A percentile compares a stretch with the other conserved stretches of the same genome.
Evolutionary conservation across 768 basidiomycete species (phyloP).

Genomic region (Mycena polygramma): DNA sequence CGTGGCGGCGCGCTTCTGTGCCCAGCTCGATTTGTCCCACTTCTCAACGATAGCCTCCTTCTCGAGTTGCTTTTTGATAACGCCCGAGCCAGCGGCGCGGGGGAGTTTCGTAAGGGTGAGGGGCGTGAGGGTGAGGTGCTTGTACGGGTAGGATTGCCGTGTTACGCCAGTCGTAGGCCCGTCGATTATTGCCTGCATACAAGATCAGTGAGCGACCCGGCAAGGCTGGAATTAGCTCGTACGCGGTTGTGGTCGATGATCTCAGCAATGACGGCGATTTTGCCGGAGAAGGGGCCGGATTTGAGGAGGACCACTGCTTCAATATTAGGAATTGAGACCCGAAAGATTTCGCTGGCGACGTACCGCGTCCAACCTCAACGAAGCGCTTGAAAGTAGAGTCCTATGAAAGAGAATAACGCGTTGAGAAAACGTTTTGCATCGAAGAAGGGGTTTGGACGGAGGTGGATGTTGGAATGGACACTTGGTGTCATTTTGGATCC

Average conservation of each 20-base stretch:
- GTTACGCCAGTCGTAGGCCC: slow-evolving; percentile 93
- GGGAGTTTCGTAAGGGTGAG: slow-evolving; percentile 86
- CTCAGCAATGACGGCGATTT: slow-evolving; percentile 95
- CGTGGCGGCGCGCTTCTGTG: slow-evolving; percentile 83
- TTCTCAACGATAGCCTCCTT: slow-evolving; percentile 86
- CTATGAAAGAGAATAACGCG: slow-evolving; percentile 47
- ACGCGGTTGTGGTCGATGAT: slow-evolving; percentile 99
- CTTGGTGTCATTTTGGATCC: not conserved
- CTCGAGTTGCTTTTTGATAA: slow-evolving; percentile 89
- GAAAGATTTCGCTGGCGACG: slow-evolving; percentile 35
- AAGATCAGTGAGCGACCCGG: slow-evolving; percentile 4
- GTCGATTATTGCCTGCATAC: slow-evolving; percentile 89
- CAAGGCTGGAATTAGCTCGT: slow-evolving; percentile 44
- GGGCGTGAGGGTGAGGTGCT: slow-evolving; percentile 92
- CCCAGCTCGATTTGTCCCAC: slow-evolving; percentile 93
- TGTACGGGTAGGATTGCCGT: slow-evolving; percentile 93
- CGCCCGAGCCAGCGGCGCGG: slow-evolving; percentile 86
- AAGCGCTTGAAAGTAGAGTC: slow-evolving; percentile 95
- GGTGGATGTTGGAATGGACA: not conserved
- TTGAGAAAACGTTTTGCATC: not conserved
- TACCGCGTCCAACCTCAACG: slow-evolving; percentile 97
- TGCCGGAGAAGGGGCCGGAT: slow-evolving; percentile 85
- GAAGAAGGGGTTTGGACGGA: not conserved
- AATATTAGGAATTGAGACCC: slow-evolving; percentile 19
- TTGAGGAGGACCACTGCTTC: slow-evolving; percentile 92